A percentile compares a stretch with the other conserved stretches of the same genome.
These are phyloP conservation scores for Globisporangium yorkense DNA, from an alignment of 352 stramenopile genomes.

Conservation along the genomic window DNA sequence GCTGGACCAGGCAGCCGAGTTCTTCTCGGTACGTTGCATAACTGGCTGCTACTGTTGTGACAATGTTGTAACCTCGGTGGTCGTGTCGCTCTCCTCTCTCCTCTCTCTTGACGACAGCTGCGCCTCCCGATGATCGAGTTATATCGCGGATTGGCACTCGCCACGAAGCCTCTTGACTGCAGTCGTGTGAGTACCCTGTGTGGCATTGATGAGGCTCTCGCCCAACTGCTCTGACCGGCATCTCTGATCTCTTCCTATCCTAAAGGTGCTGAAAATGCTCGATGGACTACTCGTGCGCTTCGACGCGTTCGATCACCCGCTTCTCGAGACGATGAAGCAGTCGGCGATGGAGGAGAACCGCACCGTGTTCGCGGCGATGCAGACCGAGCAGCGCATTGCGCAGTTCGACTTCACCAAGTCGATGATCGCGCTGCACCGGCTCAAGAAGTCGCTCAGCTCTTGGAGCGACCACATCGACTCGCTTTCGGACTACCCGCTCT, in stretches of 20 bases:
- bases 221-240: background rate
- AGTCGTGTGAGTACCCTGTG: slow-evolving; percentile 22
- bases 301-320: slow-evolving; percentile 59
- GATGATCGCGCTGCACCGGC: slow-evolving; percentile 63
- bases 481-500: slow-evolving; percentile 73
- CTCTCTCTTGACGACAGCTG: slow-evolving; percentile 26
- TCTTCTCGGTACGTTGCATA: slow-evolving; percentile 54
- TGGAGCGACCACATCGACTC: slow-evolving; percentile 82
- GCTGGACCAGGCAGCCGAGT: slow-evolving; percentile 65
- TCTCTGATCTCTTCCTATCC: slow-evolving; percentile 14
- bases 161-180: slow-evolving; percentile 49
- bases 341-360: slow-evolving; percentile 69
- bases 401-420: slow-evolving; percentile 78
- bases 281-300: slow-evolving; percentile 51
- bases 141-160: slow-evolving; percentile 55
- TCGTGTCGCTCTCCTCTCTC: background rate
- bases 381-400: slow-evolving; percentile 58
- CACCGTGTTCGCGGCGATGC: slow-evolving; percentile 54
- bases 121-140: slow-evolving; percentile 65
- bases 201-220: background rate
- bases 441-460: slow-evolving; percentile 53
- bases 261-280: slow-evolving; percentile 37
- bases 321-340: slow-evolving; percentile 61
- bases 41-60: background rate
- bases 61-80: background rate